These are phyloP conservation scores for Salix udensis DNA, from an alignment of 345 rosid species.

Conservation along the genomic window DNA sequence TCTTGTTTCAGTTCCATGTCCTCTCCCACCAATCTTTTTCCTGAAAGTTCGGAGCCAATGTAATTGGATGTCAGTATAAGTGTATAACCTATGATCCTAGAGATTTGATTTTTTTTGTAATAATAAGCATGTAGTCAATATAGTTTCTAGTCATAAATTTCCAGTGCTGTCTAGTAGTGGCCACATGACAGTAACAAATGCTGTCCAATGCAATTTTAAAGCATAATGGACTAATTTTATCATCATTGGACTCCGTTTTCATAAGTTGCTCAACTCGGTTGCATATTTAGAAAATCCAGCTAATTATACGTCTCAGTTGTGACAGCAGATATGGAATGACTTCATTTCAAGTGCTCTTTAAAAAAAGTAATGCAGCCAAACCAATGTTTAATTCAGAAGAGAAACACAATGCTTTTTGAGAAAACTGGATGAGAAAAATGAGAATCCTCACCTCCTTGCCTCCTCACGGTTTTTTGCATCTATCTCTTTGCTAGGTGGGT, in stretches of 20 bases:
- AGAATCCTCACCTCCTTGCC: conserved; percentile 52
- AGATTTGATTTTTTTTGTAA: background rate
- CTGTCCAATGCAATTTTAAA: background rate
- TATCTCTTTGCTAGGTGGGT: conserved; percentile 92
- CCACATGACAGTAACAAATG: background rate
- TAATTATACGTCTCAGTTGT: background rate
- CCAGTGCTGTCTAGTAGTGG: background rate
- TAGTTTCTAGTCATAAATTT: background rate
- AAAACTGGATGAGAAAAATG: background rate
- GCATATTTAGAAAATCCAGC: background rate
- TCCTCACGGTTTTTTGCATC: conserved; percentile 84
- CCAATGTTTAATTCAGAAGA: background rate
- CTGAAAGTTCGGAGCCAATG: conserved; percentile 37
- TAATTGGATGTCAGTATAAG: conserved; percentile 1
- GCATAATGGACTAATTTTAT: background rate
- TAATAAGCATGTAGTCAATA: background rate
- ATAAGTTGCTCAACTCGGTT: background rate
- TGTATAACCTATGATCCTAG: background rate
- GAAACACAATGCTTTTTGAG: background rate
- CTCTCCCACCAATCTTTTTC: conserved; percentile 63
- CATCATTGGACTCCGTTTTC: background rate
- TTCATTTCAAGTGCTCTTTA: background rate
- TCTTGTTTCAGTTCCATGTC: conserved; percentile 58
- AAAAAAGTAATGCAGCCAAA: background rate
- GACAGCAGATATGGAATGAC: background rate